These are phyloP conservation scores for Periconia digitata DNA, from an alignment of 2,329 filamentous ascomycete species.

Conservation along the genomic window DNA sequence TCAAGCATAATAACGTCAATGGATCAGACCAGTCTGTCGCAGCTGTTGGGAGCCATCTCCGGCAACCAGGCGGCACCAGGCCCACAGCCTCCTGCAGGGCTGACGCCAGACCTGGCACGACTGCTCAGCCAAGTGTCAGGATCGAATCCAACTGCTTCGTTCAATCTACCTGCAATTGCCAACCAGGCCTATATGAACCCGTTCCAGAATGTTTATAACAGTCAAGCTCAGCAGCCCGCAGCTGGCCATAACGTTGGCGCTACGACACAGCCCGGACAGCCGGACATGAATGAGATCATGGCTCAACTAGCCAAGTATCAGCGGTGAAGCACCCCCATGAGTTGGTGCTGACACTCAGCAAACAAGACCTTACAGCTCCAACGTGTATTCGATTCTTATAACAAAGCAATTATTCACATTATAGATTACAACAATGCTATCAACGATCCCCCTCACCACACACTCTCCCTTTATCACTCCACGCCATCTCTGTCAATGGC, in stretches of 20 bases:
- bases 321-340: slow-evolving; percentile 42
- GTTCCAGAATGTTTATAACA: slow-evolving; percentile 33
- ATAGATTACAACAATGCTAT: too few relatives aligned
- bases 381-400: too few relatives aligned
- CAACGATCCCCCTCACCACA: too few relatives aligned
- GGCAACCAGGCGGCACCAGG: slow-evolving; percentile 40
- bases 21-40: slow-evolving; percentile 71
- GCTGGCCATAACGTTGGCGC: slow-evolving; percentile 27
- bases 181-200: slow-evolving; percentile 38
- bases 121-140: slow-evolving; percentile 38
- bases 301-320: slow-evolving; percentile 68
- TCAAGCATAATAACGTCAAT: slow-evolving; percentile 67
- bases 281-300: slow-evolving; percentile 72
- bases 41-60: slow-evolving; percentile 63
- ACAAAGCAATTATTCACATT: too few relatives aligned
- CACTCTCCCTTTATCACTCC: too few relatives aligned
- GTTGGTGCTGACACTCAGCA: background rate
- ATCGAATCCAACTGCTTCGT: slow-evolving; percentile 27
- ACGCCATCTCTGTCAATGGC: too few relatives aligned
- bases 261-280: slow-evolving; percentile 35
- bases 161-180: slow-evolving; percentile 20
- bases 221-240: slow-evolving; percentile 26
- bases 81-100: slow-evolving; percentile 40
- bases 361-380: background rate
- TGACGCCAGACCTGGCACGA: slow-evolving; percentile 42